Evolutionary conservation across 139 green algal species (phyloP), one percentile per base, ranked within the genome.

Genomic region (Coccomyxa sp.): DNA sequence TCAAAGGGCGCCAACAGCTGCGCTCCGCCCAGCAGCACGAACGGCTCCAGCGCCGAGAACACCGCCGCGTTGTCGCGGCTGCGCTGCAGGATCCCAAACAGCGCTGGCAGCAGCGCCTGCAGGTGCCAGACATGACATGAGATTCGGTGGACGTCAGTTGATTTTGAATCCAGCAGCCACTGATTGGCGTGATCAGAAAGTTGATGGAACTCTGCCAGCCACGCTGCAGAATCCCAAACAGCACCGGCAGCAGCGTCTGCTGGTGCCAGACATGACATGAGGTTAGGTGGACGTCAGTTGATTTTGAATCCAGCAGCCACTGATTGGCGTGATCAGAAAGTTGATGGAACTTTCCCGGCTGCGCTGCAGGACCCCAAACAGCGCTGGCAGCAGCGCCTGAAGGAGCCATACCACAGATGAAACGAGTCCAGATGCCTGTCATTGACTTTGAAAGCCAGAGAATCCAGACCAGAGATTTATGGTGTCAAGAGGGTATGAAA

Each of bases 41-140:
- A 93, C 0, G 77, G 86, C 83, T 95, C 93, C 51, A 93, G 78
- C 15, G 95, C 88, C 57, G 83, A 81, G 38, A 92, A 92, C 21
- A 86, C 88, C 12, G 88, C 81, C 0, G 83, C 79, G 18, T 87
- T 90, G 80, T 96, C 93, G 30, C 87, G 85, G 0, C 90, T 90
- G 9, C 87, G 79, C 76, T 84, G 79, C 38, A 95, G 83, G 23
- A 95, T 79, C n/a, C 83, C 23, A 15, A 75, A 31, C n/a, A 83
- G 58, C 58, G 21, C 23, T 12, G 71, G n/a, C 23, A 38, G 71
- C 27, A 31, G 71, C 71, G 14, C 32, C 79, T 67, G 28, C 4
- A 51, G 38, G 38, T 51, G 38, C 38, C 38, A 7, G 3, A 51
- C 38, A 21, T 13, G 4, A 27, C 14, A 18, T 66, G 0, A 25